Conservation (phyloP, 768 basidiomycete species). For the Hericium alpestre region DNA sequence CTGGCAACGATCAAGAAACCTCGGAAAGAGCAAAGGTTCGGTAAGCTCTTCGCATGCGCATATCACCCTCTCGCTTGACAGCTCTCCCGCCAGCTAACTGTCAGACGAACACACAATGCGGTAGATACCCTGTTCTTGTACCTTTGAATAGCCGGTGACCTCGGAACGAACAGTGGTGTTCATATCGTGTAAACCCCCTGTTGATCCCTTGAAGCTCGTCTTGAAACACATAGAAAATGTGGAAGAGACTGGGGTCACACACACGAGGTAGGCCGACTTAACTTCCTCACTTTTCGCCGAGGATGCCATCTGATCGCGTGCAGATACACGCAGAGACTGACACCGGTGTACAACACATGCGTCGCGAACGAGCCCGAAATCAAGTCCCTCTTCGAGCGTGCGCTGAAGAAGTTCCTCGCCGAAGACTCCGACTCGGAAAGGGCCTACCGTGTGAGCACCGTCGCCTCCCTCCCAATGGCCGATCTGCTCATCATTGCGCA, state of each 20-base stretch:
- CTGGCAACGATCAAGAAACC: slow-evolving; percentile 61
- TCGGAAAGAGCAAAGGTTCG: slow-evolving; percentile 51
- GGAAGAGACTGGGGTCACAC: slow-evolving; percentile 47
- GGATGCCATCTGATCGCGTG: not conserved
- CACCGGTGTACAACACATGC: slow-evolving; percentile 60
- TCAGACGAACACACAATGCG: slow-evolving; percentile 70
- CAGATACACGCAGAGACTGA: slow-evolving; percentile 62
- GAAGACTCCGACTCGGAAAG: slow-evolving; percentile 31
- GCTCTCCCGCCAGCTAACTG: slow-evolving; percentile 46
- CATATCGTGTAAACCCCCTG: slow-evolving; percentile 67
- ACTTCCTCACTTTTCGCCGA: not conserved
- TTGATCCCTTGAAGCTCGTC: slow-evolving; percentile 67
- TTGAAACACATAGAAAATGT: slow-evolving; percentile 54
- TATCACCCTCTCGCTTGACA: not conserved
- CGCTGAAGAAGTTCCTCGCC: slow-evolving; percentile 44
- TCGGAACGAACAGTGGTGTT: slow-evolving; percentile 46
- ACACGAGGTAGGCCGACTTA: slow-evolving; percentile 41
- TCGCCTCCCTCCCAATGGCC: too few species aligned
- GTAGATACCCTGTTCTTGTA: slow-evolving; percentile 27
- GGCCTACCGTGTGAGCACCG: slow-evolving; percentile 36
- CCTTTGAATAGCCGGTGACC: not conserved
- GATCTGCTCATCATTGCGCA: slow-evolving; percentile 17
- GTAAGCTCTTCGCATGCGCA: slow-evolving; percentile 25
- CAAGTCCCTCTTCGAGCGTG: slow-evolving; percentile 42
- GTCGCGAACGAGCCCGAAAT: slow-evolving; percentile 64